phyloP scores from a whole-genome alignment of 495 filamentous ascomycete species.

The Hyaloscypha finlandica region DNA sequence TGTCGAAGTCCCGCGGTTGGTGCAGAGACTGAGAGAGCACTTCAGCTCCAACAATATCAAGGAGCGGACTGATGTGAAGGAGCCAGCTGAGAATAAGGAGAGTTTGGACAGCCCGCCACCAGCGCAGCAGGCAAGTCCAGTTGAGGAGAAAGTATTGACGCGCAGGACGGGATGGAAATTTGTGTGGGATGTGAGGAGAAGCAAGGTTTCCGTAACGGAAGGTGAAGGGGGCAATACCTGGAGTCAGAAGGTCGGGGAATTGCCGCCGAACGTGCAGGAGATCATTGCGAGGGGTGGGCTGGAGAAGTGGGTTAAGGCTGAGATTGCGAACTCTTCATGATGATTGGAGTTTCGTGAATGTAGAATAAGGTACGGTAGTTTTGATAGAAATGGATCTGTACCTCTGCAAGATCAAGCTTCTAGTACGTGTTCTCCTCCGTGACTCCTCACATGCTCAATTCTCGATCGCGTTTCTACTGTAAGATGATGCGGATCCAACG shows the following conservation, averaged over 20 bases:
- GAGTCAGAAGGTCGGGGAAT: constrained; percentile 80
- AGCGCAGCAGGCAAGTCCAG: constrained; percentile 23
- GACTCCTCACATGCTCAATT: too few relatives aligned
- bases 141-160: constrained; percentile 61
- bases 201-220: constrained; percentile 69
- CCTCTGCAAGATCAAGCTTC: too few relatives aligned
- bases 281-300: constrained; percentile 81
- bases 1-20: constrained; percentile 75
- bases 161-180: constrained; percentile 87
- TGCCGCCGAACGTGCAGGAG: constrained; percentile 88
- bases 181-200: constrained; percentile 78
- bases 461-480: too few relatives aligned
- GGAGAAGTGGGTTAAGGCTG: constrained; percentile 81
- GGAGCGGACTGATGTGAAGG: constrained; percentile 33
- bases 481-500: not conserved
- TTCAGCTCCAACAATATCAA: constrained; percentile 41
- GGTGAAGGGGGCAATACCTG: constrained; percentile 60
- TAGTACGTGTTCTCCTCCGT: too few relatives aligned
- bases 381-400: too few relatives aligned
- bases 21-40: constrained; percentile 66
- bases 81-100: constrained; percentile 43
- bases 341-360: not conserved
- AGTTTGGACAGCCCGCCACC: constrained; percentile 48
- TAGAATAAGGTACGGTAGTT: too few relatives aligned
- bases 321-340: constrained; percentile 46